Evolutionary conservation across 257 asterid species (phyloP).

Genomic region (Verbascum thapsus): DNA sequence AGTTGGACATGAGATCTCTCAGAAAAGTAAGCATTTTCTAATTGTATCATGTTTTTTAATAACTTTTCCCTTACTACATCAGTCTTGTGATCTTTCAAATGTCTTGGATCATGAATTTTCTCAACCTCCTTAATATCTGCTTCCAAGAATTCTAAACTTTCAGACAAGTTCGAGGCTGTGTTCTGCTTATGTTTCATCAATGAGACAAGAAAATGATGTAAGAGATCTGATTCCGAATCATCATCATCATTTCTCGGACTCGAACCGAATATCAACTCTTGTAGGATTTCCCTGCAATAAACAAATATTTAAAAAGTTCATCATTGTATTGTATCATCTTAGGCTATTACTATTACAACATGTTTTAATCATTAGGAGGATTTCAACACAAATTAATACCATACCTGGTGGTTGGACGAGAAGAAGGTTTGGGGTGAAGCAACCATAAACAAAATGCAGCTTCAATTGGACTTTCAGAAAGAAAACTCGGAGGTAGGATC

Average conservation of each 20-base stretch:
- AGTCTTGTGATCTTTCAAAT: slow-evolving; percentile 2
- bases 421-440: slow-evolving; percentile 56
- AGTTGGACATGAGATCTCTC: slow-evolving; percentile 39
- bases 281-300: slow-evolving; percentile 47
- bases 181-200: slow-evolving; percentile 36
- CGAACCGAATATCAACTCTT: slow-evolving; percentile 37
- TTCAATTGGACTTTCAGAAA: slow-evolving; percentile 44
- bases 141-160: slow-evolving; percentile 40
- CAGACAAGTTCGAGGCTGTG: slow-evolving; percentile 27
- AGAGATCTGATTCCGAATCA: slow-evolving; percentile 43
- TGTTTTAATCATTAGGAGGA: too few relatives aligned
- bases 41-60: slow-evolving; percentile 36
- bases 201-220: slow-evolving; percentile 47
- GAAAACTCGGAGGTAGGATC: slow-evolving; percentile 56
- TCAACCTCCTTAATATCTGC: slow-evolving; percentile 44
- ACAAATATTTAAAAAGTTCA: not conserved
- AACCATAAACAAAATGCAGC: slow-evolving; percentile 61
- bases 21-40: slow-evolving; percentile 54
- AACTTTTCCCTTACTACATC: slow-evolving; percentile 25
- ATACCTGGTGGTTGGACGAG: slow-evolving; percentile 63
- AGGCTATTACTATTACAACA: too few relatives aligned
- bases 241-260: slow-evolving; percentile 16
- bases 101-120: slow-evolving; percentile 23
- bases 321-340: not conserved
- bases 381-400: too few relatives aligned